Percentiles rank a stretch among this genome's conserved stretches.
These are phyloP conservation scores for Ceratocystiopsis brevicomis DNA, from an alignment of 2,329 filamentous ascomycete genomes.

Conservation along the genomic window DNA sequence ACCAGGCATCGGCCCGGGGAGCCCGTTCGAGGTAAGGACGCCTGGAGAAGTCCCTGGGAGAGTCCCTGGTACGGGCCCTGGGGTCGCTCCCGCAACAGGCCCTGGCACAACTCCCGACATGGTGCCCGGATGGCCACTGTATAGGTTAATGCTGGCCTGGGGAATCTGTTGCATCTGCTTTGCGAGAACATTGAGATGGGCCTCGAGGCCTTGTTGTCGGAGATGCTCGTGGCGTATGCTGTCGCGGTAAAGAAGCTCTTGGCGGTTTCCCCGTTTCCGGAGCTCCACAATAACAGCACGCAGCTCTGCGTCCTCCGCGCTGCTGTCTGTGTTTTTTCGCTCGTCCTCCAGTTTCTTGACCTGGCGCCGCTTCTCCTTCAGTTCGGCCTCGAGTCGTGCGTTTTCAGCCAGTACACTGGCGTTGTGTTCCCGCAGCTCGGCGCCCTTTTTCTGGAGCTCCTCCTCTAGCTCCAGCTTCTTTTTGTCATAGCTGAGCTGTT, in stretches of 20 bases:
- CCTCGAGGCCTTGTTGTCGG: constrained; percentile 26
- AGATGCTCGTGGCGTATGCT: constrained; percentile 28
- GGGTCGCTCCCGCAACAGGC: too few species aligned
- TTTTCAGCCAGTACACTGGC: constrained; percentile 44
- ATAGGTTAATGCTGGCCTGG: constrained; percentile 8
- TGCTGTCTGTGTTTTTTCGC: constrained; percentile 41
- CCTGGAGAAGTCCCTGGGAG: too few species aligned
- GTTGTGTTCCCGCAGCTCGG: constrained; percentile 35
- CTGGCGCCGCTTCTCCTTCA: constrained; percentile 50
- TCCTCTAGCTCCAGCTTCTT: constrained; percentile 33
- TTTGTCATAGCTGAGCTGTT: constrained; percentile 32
- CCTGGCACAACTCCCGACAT: too few species aligned
- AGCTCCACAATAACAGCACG: constrained; percentile 31
- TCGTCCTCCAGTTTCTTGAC: constrained; percentile 59
- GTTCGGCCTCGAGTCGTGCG: constrained; percentile 47
- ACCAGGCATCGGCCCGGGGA: too few species aligned
- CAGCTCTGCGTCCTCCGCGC: constrained; percentile 40
- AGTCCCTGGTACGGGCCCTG: too few species aligned
- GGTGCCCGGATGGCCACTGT: too few species aligned
- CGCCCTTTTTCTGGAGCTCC: constrained; percentile 31
- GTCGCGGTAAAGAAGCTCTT: constrained; percentile 33
- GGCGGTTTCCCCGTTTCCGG: constrained; percentile 35
- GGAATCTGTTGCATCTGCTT: constrained; percentile 25
- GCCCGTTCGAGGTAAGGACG: too few species aligned
- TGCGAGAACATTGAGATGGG: constrained; percentile 26